A percentile compares a stretch with the other conserved stretches of the same genome.
Evolutionary conservation across 805 yeast genomes (phyloP).

Genomic region (Myxozyma monticola): DNA sequence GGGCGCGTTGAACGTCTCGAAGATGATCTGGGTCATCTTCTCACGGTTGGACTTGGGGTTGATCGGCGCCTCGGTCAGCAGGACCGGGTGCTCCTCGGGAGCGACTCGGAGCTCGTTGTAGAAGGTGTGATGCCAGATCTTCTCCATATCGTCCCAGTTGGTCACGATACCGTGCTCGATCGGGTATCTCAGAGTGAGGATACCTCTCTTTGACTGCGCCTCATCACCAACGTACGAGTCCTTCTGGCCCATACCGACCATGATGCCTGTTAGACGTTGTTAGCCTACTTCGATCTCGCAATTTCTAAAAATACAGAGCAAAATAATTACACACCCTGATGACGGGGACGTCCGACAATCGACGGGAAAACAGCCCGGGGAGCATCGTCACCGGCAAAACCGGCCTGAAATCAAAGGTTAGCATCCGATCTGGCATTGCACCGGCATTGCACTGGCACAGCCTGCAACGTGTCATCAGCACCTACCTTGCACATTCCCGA

Average conservation of each 20-base stretch:
- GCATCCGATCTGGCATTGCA: background rate
- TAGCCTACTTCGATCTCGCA: background rate
- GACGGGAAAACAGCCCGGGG: constrained; percentile 99
- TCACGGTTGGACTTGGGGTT: constrained; percentile 99
- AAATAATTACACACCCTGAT: constrained; percentile 76
- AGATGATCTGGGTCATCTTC: constrained; percentile 99
- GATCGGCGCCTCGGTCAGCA: constrained; percentile 99
- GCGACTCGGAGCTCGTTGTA: constrained; percentile 99
- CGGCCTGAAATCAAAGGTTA: constrained; percentile 58
- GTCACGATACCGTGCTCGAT: constrained; percentile 99
- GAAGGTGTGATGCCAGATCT: constrained; percentile 99
- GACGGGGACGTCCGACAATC: constrained; percentile 99
- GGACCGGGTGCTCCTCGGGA: constrained; percentile 99
- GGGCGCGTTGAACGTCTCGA: constrained; percentile 99
- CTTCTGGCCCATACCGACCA: constrained; percentile 99
- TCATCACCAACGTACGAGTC: constrained; percentile 99
- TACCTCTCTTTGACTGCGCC: constrained; percentile 99
- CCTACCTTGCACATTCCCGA: constrained; percentile 96
- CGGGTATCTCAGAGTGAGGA: constrained; percentile 96
- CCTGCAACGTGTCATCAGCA: background rate
- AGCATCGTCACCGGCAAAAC: constrained; percentile 99
- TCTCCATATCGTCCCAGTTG: constrained; percentile 99
- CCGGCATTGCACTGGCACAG: background rate
- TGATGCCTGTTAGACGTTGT: constrained; percentile 21
- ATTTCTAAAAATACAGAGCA: background rate